Evolutionary conservation across 208 protist species (phyloP), one percentile per base, ranked within the genome.

Genomic region (Leishmania guyanensis): DNA sequence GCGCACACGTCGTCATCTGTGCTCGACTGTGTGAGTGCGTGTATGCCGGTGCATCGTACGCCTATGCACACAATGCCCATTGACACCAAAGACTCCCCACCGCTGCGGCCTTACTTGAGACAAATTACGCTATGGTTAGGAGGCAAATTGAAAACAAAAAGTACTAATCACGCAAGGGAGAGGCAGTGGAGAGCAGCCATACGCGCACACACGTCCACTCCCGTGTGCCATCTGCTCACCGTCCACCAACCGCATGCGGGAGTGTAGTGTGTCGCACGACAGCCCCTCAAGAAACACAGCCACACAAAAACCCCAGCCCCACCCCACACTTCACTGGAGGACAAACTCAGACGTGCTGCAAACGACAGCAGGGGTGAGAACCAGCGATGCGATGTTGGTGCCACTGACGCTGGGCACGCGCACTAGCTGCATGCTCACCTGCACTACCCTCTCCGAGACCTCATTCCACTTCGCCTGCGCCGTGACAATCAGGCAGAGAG

Each of bases 391-490:
- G 26, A 62, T 68, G 3, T 71, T 62, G 2, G n/a, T 60, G 29
- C 43, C 48, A 56, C 62, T 64, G 36, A 43, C 72, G n/a, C 51
- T 26, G 33, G 39, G 65, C 56, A 75, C 69, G 62, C 81, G 80
- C 50, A 90, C 83, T 2, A 86, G 64, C 77, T 89, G 89, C 39
- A 91, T 71, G 77, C 88, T 91, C 70, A 94, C 54, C 36, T 79
- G 82, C 64, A 86, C 73, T 53, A 86, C 72, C 60, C 53, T 53
- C 69, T 82, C 74, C 22, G 60, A 82, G 78, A 60, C 54, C 68
- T 79, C 86, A 26, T 71, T 73, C 74, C 71, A 74, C 83, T 78
- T 86, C 8, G 82, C 60, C 68, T 86, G 79, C n/a, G 83, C 82
- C 20, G 86, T 86, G 69, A 89, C 64, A 17, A 75, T 62, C 5